Base-by-base conservation (phyloP, 345 rosid genomes). In the Eucalyptus regnans region DNA sequence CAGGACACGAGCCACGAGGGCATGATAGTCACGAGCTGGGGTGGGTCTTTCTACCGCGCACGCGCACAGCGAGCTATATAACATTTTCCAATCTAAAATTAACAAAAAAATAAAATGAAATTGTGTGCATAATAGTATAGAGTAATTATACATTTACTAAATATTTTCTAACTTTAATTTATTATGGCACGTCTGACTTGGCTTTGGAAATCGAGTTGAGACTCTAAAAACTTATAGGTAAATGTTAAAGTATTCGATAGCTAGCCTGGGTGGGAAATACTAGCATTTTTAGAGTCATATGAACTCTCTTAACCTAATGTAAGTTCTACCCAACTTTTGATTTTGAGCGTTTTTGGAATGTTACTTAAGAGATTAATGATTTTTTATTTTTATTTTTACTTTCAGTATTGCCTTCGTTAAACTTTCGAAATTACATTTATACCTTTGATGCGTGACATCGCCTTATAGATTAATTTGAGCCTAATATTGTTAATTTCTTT, bases 361-460 rank as follows among this genome's bases (percentile, higher is more conserved):
- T 62, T 62, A 13, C 71, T 29, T 62, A 0, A 0, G 33, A 31
- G 17, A 62, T 62, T 62, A 7, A 62, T 29, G 33, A 62, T 62
- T 62, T 62, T 60, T 1, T 27, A 33, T 33, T 33, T 33, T 2
- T 62, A 27, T 12, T 54, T 20, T 20, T 8, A 1, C n/a, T 23
- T 25, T 27, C n/a, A 58, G 15, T 29, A 31, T 66, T n/a, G 22
- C 20, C 41, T 12, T 31, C 0, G 3, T 15, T 66, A 3, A 31
- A 66, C 79, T 31, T 66, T 66, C 6, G 22, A 66, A 66, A 66
- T 66, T 66, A 3, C 9, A 31, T 33, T 64, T 64, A 0, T n/a
- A 64, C 2, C 37, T n/a, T 60, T 11, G 29, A 60, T 0, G 7
- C 8, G 1, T 2, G 4, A 60, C 7, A 7, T 60, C 2, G 0